These are phyloP conservation scores for Pseudopithomyces maydicus DNA, from an alignment of 2,329 filamentous ascomycete genomes.

Conservation along the genomic window DNA sequence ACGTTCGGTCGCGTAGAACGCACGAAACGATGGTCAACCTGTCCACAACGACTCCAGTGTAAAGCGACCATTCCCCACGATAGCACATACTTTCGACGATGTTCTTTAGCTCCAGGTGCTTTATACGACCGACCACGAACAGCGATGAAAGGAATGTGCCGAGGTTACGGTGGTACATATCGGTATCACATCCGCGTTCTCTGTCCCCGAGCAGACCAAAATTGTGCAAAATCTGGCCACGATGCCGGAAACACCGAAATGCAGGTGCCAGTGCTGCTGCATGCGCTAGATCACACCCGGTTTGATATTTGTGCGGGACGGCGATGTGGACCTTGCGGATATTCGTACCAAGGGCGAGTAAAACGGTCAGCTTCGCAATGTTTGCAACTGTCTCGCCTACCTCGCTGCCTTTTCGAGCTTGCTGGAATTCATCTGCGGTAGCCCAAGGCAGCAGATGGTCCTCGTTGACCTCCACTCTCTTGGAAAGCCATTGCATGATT, in stretches of 20 bases:
- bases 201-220: not conserved
- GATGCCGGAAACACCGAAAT: not conserved
- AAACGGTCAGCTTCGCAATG: no score
- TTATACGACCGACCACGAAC: not conserved
- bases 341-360: no score
- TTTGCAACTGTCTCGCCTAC: no score
- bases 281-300: no score
- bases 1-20: not conserved
- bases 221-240: not conserved
- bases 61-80: not conserved
- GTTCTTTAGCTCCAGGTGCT: not conserved
- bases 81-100: not conserved
- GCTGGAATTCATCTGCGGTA: no score
- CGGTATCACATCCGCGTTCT: no score
- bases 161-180: not conserved
- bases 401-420: no score
- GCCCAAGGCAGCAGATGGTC: not conserved
- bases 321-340: no score
- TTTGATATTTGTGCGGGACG: no score
- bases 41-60: not conserved
- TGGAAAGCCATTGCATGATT: no score
- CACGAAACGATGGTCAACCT: not conserved
- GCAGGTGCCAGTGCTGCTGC: not conserved
- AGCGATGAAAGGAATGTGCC: not conserved
- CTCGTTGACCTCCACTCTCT: not conserved